Evolutionary conservation across 768 basidiomycete species (phyloP).

Genomic region (Collybia sordida): DNA sequence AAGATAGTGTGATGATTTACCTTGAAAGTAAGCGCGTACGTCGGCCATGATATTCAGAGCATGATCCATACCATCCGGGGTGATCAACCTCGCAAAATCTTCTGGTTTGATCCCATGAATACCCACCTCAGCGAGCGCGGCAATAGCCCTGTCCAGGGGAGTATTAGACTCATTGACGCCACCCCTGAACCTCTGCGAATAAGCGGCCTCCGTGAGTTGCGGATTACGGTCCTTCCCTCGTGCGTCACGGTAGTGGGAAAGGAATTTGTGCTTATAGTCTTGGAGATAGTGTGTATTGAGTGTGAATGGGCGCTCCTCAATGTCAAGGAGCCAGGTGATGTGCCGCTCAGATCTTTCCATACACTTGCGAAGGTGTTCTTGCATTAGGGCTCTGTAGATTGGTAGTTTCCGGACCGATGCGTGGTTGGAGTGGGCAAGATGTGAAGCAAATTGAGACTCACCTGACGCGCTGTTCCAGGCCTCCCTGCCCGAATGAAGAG

Average conservation of each 20-base stretch:
- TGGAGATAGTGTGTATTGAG: conserved; percentile 48
- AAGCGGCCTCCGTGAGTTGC: conserved; percentile 23
- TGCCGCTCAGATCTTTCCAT: conserved; percentile 35
- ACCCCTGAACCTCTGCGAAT: conserved; percentile 13
- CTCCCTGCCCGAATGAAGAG: conserved; percentile 47
- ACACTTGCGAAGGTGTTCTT: conserved; percentile 48
- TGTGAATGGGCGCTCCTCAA: conserved; percentile 46
- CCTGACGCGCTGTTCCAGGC: conserved; percentile 47
- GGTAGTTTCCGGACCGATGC: neutral
- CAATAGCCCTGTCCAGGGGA: conserved; percentile 24
- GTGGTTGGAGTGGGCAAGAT: too few species aligned
- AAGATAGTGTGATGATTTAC: conserved; percentile 26
- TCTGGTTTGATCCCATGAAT: conserved; percentile 33
- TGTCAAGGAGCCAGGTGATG: conserved; percentile 43
- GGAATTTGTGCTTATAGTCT: conserved; percentile 47
- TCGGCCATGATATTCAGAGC: conserved; percentile 69
- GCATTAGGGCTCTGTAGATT: conserved; percentile 46
- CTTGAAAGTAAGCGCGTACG: conserved; percentile 75
- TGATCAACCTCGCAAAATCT: conserved; percentile 51
- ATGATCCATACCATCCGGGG: conserved; percentile 50
- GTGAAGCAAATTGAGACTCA: conserved; percentile 14
- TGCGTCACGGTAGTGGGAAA: conserved; percentile 45
- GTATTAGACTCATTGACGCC: neutral
- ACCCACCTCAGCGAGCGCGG: conserved; percentile 36
- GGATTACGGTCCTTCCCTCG: conserved; percentile 31